Evolutionary conservation across 1,139 yeast species (phyloP), one percentile per base, ranked within the genome.

Genomic region (Chernovozyma aurita): DNA sequence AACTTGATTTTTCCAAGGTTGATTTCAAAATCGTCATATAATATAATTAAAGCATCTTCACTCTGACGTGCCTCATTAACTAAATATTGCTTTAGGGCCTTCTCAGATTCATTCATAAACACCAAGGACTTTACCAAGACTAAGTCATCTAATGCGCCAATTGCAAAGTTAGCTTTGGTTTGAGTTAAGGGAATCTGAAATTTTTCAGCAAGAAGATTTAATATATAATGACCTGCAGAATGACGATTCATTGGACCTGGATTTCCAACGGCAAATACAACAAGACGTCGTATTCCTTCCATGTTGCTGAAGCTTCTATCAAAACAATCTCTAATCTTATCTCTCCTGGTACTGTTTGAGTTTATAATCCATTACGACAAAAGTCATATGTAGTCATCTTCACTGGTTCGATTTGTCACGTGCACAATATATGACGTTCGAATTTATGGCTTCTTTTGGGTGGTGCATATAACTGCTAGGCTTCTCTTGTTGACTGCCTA

Each of bases 1-100:
- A 69, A 42, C 38, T 52, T 56, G 4, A 66, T 61, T 24, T 43
- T 47, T 1, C 65, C 65, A 21, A 66, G 27, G 17, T 47, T 42
- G 8, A 48, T 35, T 40, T 69, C 74, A 45, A 69, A 69, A 42
- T 69, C 74, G 44, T 69, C 75, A 40, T 55, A 66, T 4, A 69
- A 36, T 2, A 69, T 46, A 9, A 67, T 32, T 2, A 66, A 40
- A 4, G 40, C 21, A 22, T 34, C 35, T 6, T 28, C 20, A 5
- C 7, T 11, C 4, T 17, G 27, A 7, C 18, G 27, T 5, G 30
- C 20, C 13, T 11, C 54, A 4, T 41, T 42, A 9, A 46, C 45
- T 8, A 57, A 39, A 33, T 55, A 59, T 35, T 53, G 55, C 25
- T 46, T 49, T 26, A 69, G 46, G 24, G 64, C 59, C 33, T 49